Base-by-base conservation (phyloP, 2,329 filamentous ascomycete species). In the Ascochyta clinopodiicola region DNA sequence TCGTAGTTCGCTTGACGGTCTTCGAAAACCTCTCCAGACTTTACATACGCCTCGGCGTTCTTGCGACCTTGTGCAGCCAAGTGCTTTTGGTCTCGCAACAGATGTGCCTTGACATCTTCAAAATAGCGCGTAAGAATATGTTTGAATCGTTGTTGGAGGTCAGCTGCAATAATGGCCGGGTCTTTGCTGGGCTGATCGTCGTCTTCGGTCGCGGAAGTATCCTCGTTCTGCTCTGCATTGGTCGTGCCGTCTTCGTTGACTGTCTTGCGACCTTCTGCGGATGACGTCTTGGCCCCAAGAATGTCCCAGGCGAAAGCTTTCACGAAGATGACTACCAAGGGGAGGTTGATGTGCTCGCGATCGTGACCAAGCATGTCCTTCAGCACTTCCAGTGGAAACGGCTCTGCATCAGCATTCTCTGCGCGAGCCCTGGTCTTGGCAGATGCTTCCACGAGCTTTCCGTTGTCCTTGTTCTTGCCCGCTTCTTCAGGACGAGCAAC, bases 251-350 rank as follows among this genome's bases (percentile, higher is more conserved):
- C 92, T 49, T 92, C 91, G 58, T 92, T 90, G 10, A 94, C 87
- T 10, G 85, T 87, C 77, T 92, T 96, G 53, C 93, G 87, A n/a
- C 90, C 87, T 58, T 96, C 92, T 7, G 87, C 83, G 39, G 86
- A 86, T 12, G 85, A 79, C 27, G 86, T 79, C 67, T 88, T 92
- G 24, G 93, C 86, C 2, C 95, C 95, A 13, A 99, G 79, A 32
- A 98, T 86, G 77, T 99, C 96, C 93, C 94, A 99, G 60, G 90
- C 89, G 69, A 98, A 99, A 17, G 91, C 88, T 78, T 97, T 99
- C 63, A 96, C 93, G 70, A 99, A 99, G 13, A 96, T 84, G 46
- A 98, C 95, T 6, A 97, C 89, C 40, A 99, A 80, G 1, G 95
- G 92, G 38, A 99, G 79, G 70, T 98, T 99, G 51, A 86, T 81